These are phyloP conservation scores for Golubevia pallescens DNA, from an alignment of 1,284 basidiomycete species.

Conservation along the genomic window DNA sequence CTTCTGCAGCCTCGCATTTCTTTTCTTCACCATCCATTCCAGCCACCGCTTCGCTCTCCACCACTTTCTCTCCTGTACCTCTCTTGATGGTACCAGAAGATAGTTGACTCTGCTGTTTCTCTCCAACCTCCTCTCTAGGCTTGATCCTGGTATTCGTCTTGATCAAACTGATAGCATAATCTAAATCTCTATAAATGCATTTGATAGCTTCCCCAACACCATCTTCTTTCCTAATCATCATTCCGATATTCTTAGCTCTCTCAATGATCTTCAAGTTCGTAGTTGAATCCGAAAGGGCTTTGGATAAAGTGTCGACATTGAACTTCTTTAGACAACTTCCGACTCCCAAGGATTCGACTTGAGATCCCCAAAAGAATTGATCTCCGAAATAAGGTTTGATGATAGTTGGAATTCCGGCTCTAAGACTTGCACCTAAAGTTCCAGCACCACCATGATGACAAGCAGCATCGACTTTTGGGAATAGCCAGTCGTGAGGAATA, in stretches of 20 bases:
- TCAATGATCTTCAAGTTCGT: conserved; percentile 85
- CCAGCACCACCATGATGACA: conserved; percentile 96
- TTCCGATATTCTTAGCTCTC: conserved; percentile 71
- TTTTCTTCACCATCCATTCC: too few species aligned
- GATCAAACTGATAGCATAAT: conserved; percentile 41
- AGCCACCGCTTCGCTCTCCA: too few species aligned
- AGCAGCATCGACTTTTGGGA: conserved; percentile 88
- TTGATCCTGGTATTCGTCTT: conserved; percentile 15
- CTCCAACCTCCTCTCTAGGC: background rate
- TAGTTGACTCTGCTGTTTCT: too few species aligned
- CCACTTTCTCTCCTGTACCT: too few species aligned
- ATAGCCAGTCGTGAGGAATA: conserved; percentile 96
- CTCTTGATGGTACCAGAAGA: too few species aligned
- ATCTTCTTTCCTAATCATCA: conserved; percentile 37
- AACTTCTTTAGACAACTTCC: conserved; percentile 80
- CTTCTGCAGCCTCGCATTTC: too few species aligned
- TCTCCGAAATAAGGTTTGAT: conserved; percentile 98
- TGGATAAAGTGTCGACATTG: conserved; percentile 76
- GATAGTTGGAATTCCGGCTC: conserved; percentile 90
- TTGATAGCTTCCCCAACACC: conserved; percentile 43
- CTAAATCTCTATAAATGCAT: conserved; percentile 44
- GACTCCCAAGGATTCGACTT: conserved; percentile 81
- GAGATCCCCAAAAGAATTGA: conserved; percentile 92
- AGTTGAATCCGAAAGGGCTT: conserved; percentile 81
- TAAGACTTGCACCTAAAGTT: conserved; percentile 87